Evolutionary conservation across 306 rosid genomes (phyloP).

Genomic region (Vigna reflexopilosa): DNA sequence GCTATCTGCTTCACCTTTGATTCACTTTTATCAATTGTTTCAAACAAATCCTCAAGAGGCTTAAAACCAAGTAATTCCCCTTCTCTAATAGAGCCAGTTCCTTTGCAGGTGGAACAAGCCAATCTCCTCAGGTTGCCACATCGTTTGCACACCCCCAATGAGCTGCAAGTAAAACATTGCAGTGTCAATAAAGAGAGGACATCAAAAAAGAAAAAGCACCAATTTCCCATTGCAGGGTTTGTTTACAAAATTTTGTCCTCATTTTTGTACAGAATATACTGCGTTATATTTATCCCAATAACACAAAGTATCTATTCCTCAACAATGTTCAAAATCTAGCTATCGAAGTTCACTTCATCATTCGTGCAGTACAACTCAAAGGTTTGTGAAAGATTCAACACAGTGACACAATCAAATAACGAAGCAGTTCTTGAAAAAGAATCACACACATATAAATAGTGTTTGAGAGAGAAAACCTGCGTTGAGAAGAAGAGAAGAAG

Average conservation of each 20-base stretch:
- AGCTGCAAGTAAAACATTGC: slow-evolving; percentile 53
- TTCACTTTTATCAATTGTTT: slow-evolving; percentile 53
- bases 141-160: slow-evolving; percentile 84
- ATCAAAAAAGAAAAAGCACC: not conserved
- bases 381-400: slow-evolving; percentile 3
- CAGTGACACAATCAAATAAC: not conserved
- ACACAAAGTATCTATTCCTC: not conserved
- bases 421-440: not conserved
- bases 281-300: not conserved
- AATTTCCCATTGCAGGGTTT: not conserved
- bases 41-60: slow-evolving; percentile 57
- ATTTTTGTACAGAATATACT: not conserved
- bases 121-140: slow-evolving; percentile 79
- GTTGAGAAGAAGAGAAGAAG: slow-evolving; percentile 83
- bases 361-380: not conserved
- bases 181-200: slow-evolving; percentile 9
- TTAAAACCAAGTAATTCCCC: slow-evolving; percentile 57
- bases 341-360: slow-evolving; percentile 13
- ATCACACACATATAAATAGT: too few relatives aligned
- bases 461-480: slow-evolving; percentile 56
- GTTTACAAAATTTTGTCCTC: slow-evolving; percentile 23
- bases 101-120: slow-evolving; percentile 81
- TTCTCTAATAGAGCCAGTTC: slow-evolving; percentile 69
- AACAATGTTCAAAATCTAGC: not conserved
- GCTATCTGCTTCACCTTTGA: slow-evolving; percentile 47